A percentile compares a stretch with the other conserved stretches of the same genome.
Conservation (phyloP, 257 asterid genomes). For the Nyctanthes arbortristis region DNA sequence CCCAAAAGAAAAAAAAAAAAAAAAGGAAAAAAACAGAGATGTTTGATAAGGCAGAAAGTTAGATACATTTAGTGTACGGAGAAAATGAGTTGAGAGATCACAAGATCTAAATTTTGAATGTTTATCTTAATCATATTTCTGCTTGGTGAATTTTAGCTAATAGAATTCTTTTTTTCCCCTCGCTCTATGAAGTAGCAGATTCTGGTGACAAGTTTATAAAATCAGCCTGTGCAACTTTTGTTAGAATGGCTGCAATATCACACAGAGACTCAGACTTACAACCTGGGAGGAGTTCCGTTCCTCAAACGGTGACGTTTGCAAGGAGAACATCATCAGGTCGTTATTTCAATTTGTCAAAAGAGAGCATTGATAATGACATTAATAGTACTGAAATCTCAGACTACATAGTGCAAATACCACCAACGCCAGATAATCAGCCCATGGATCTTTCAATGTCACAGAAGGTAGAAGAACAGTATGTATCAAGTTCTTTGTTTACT, state of each 20-base stretch:
- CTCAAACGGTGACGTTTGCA: slow-evolving; percentile 41
- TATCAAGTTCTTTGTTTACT: slow-evolving; percentile 47
- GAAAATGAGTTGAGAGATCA: too few species aligned
- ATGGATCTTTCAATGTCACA: slow-evolving; percentile 48
- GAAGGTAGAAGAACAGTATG: slow-evolving; percentile 55
- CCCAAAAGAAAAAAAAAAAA: too few species aligned
- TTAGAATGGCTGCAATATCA: slow-evolving; percentile 39
- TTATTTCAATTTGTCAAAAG: slow-evolving; percentile 47
- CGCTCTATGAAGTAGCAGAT: slow-evolving; percentile 15
- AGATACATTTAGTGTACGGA: too few species aligned
- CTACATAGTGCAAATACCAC: slow-evolving; percentile 49
- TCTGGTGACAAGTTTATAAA: slow-evolving; percentile 17
- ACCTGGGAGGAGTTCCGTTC: slow-evolving; percentile 25
- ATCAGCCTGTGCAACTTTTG: slow-evolving; percentile 14
- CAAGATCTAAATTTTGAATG: too few species aligned
- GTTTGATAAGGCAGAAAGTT: too few species aligned
- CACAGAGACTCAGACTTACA: slow-evolving; percentile 23
- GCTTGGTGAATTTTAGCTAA: slow-evolving; percentile 20
- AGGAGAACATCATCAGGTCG: slow-evolving; percentile 45
- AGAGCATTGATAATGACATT: slow-evolving; percentile 45
- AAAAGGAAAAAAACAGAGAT: too few species aligned
- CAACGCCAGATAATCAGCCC: slow-evolving; percentile 55
- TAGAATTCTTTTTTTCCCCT: background rate
- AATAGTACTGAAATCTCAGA: slow-evolving; percentile 35
- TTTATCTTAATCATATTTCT: too few species aligned